Evolutionary conservation across 768 basidiomycete species (phyloP).

Genomic region (Leucosporidium yakuticum): DNA sequence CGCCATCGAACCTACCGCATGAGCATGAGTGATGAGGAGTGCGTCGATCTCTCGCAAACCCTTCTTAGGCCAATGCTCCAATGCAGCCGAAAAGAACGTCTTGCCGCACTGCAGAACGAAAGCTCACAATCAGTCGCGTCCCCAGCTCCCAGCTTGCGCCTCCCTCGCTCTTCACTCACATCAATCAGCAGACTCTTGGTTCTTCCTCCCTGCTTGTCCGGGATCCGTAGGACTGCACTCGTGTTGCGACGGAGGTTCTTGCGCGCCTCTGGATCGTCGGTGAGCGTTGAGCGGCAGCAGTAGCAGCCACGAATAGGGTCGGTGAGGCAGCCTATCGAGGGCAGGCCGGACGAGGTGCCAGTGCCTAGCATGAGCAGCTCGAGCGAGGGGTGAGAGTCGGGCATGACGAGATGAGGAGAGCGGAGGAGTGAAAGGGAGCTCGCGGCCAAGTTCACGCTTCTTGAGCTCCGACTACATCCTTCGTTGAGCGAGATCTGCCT

Average conservation of each 20-base stretch:
- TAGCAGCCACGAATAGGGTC: constrained; percentile 54
- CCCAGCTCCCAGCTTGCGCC: not conserved
- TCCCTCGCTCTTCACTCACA: not conserved
- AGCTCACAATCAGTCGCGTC: not conserved
- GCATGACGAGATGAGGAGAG: too few species aligned
- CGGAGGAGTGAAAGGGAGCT: too few species aligned
- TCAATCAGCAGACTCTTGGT: constrained; percentile 30
- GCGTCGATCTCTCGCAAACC: constrained; percentile 65
- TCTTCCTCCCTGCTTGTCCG: not conserved
- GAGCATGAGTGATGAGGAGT: constrained; percentile 78
- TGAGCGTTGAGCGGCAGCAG: constrained; percentile 50
- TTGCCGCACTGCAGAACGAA: constrained; percentile 37
- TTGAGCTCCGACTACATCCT: too few species aligned
- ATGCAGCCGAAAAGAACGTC: constrained; percentile 37
- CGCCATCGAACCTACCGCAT: constrained; percentile 53
- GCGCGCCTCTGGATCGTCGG: constrained; percentile 20
- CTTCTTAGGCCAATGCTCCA: constrained; percentile 63
- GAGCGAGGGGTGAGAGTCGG: constrained; percentile 1
- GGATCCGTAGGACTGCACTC: constrained; percentile 58
- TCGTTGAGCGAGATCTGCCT: too few species aligned
- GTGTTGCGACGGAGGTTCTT: constrained; percentile 83
- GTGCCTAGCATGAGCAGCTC: constrained; percentile 37
- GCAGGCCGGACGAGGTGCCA: constrained; percentile 52
- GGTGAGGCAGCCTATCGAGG: constrained; percentile 64
- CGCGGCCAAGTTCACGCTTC: too few species aligned